Base-by-base conservation (phyloP, 805 yeast genomes). In the Ogataea zsoltii region DNA sequence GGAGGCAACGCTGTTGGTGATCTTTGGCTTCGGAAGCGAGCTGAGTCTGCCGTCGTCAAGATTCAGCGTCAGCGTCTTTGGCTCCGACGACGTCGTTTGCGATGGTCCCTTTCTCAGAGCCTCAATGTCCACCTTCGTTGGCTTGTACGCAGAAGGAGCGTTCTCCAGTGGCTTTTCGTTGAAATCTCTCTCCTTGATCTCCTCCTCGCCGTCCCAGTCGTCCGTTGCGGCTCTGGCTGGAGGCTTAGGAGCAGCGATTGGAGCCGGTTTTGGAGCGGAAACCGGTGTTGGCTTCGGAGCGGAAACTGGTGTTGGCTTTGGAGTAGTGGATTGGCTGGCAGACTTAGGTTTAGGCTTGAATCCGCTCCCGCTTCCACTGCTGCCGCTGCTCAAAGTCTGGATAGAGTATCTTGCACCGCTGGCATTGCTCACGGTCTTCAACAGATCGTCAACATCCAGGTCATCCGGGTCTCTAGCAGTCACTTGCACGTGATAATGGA, bases 391-490 rank as follows among this genome's bases (percentile, higher is more conserved):
- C 37, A 67, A 46, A 30, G 60, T 49, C 58, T 81, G 88, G 44
- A 80, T 78, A 4, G 94, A 83, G 69, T 94, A 94, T 61, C 96
- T 83, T 14, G 99, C 96, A 58, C 99, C 99, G 2, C 98, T 87
- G 28, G 98, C 97, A 54, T 88, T 85, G 53, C 88, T 82, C 39
- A 94, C 82, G 53, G 88, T 83, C 35, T 80, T 74, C 55, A 89
- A 65, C 46, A 94, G 77, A 48, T 86, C 95, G 19, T 75, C 75
- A 35, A 86, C 85, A 56, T 88, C 87, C 63, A 95, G 75, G 65
- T 94, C 99, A 60, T 90, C 96, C 34, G 79, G 73, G 61, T 88
- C 96, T 69, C 98, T 82, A n/a, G 98, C 98, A 39, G 97, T 90
- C 54, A 94, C 83, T 68, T 94, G 97, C 44, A 94, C 91, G 63